A percentile compares a stretch with the other conserved stretches of the same genome.
These are phyloP conservation scores for Globisporangium paroecandrum DNA, from an alignment of 352 stramenopile genomes.

Conservation along the genomic window DNA sequence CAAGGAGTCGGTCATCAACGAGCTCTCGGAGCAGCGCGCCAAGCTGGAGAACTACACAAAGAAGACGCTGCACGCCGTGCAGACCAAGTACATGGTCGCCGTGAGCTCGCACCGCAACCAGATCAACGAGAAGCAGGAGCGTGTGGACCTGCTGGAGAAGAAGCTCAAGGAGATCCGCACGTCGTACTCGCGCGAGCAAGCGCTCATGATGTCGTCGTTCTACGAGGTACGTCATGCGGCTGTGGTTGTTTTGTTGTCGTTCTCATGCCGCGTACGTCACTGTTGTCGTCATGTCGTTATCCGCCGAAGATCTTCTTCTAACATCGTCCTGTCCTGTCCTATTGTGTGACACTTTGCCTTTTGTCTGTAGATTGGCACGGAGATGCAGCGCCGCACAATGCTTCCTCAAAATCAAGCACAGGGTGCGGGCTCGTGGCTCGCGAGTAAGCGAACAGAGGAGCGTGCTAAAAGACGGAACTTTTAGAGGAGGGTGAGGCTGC, in stretches of 20 bases:
- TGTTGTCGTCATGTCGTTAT: not conserved
- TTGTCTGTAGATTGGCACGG: slow-evolving; percentile 64
- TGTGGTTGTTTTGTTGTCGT: not conserved
- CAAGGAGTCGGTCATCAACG: slow-evolving; percentile 87
- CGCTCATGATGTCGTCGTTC: slow-evolving; percentile 87
- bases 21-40: slow-evolving; percentile 76
- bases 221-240: slow-evolving; percentile 58
- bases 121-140: slow-evolving; percentile 83
- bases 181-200: slow-evolving; percentile 81
- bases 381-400: slow-evolving; percentile 87
- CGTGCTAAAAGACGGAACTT: slow-evolving; percentile 75
- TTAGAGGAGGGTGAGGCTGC: slow-evolving; percentile 18
- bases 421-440: slow-evolving; percentile 70
- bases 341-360: not conserved
- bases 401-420: slow-evolving; percentile 64
- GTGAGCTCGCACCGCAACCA: slow-evolving; percentile 88
- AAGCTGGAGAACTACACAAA: slow-evolving; percentile 91
- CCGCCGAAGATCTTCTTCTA: slow-evolving; percentile 6
- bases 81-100: slow-evolving; percentile 90
- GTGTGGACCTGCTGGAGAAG: slow-evolving; percentile 82
- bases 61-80: slow-evolving; percentile 87
- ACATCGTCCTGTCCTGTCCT: not conserved
- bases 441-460: slow-evolving; percentile 82
- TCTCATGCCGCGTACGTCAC: not conserved
- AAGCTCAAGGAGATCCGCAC: slow-evolving; percentile 80